Percentiles rank a stretch among this genome's conserved stretches.
Evolutionary conservation across 176 grass and related monocot genomes (phyloP).

Genomic region (Oryza longistaminata): DNA sequence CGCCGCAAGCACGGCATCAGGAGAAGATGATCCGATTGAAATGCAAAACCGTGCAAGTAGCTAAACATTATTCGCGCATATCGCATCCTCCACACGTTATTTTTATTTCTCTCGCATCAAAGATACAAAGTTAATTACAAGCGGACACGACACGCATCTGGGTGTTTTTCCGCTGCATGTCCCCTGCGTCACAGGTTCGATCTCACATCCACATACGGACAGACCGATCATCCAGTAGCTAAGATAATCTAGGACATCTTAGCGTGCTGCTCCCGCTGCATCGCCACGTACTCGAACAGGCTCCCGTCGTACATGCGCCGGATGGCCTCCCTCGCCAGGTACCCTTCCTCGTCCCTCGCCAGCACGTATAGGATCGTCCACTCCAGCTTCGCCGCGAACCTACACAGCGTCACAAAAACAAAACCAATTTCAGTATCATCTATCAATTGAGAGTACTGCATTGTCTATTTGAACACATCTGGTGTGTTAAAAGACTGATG

Average conservation of each 20-base stretch:
- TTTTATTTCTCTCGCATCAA: not conserved
- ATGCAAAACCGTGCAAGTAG: not conserved
- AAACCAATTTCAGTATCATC: not conserved
- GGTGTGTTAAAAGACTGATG: not conserved
- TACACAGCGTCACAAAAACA: not conserved
- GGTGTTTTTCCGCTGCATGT: not conserved
- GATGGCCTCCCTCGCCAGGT: constrained; percentile 70
- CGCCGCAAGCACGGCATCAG: not conserved
- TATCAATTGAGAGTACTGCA: not conserved
- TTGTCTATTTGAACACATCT: not conserved
- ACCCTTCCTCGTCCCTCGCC: constrained; percentile 76
- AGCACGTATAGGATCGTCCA: constrained; percentile 68
- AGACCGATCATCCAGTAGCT: not conserved
- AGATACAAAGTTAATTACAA: not conserved
- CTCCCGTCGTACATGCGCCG: constrained; percentile 71
- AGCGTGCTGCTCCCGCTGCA: not conserved
- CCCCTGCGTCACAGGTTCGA: not conserved
- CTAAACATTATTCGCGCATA: not conserved
- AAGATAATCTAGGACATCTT: not conserved
- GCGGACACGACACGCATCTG: not conserved
- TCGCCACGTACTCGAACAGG: constrained; percentile 69
- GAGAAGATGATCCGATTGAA: not conserved
- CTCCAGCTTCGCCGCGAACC: constrained; percentile 69
- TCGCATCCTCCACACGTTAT: not conserved
- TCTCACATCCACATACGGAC: not conserved